phyloP scores from a whole-genome alignment of 768 basidiomycete genomes.

The Krasilnikovozyma curviuscula region DNA sequence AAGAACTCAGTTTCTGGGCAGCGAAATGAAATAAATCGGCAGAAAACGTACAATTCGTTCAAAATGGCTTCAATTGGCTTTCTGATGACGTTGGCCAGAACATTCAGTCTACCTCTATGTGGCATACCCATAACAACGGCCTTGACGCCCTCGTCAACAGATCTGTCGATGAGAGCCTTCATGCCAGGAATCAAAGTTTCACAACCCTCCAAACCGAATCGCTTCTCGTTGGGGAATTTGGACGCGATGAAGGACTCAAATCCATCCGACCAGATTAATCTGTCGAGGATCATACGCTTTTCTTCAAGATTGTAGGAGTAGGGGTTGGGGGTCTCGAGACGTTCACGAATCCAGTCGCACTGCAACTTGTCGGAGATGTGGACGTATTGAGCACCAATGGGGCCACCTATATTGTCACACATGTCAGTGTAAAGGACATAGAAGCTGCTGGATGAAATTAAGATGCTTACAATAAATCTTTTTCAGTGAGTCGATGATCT shows the following conservation, averaged over 20 bases:
- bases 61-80: slow-evolving; percentile 96
- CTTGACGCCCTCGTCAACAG: slow-evolving; percentile 89
- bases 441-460: background rate
- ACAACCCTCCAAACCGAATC: slow-evolving; percentile 96
- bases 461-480: slow-evolving; percentile 71
- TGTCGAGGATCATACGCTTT: slow-evolving; percentile 96
- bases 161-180: slow-evolving; percentile 98
- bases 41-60: slow-evolving; percentile 30
- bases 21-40: background rate
- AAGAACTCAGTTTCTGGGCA: background rate
- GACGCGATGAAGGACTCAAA: slow-evolving; percentile 97
- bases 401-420: slow-evolving; percentile 39
- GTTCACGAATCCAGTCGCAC: slow-evolving; percentile 97
- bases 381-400: slow-evolving; percentile 30
- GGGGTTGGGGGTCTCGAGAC: slow-evolving; percentile 82
- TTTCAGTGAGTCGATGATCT: slow-evolving; percentile 76
- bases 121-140: slow-evolving; percentile 98
- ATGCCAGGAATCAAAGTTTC: slow-evolving; percentile 95
- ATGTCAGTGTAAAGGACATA: background rate
- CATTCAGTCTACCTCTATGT: slow-evolving; percentile 94
- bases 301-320: slow-evolving; percentile 98
- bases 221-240: slow-evolving; percentile 99
- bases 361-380: slow-evolving; percentile 98
- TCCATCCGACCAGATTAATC: slow-evolving; percentile 98
- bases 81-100: slow-evolving; percentile 92